phyloP scores from a whole-genome alignment of 2,329 filamentous ascomycete species.

The Helotiales sp. region DNA sequence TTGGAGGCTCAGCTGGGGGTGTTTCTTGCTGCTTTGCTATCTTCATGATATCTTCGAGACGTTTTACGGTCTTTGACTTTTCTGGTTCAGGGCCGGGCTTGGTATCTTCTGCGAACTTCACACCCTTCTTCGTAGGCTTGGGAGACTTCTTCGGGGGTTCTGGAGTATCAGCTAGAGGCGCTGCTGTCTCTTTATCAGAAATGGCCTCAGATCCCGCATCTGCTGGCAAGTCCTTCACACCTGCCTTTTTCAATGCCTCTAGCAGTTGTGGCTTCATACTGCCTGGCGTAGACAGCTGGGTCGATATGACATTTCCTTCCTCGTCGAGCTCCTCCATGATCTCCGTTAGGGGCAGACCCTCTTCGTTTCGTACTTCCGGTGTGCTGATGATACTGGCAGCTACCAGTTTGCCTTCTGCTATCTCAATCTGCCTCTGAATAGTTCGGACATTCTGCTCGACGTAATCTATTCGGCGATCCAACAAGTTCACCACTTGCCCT shows the following conservation, averaged over 20 bases:
- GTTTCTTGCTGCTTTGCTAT: conserved; percentile 60
- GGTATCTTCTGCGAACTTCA: conserved; percentile 67
- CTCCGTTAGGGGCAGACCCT: conserved; percentile 80
- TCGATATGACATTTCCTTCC: conserved; percentile 80
- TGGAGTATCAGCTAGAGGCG: neutral
- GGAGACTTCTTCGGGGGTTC: conserved; percentile 2
- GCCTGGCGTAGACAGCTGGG: conserved; percentile 68
- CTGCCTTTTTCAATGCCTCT: conserved; percentile 78
- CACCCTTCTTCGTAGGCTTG: conserved; percentile 57
- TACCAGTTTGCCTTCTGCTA: conserved; percentile 71
- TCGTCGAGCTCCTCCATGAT: conserved; percentile 94
- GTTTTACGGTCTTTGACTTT: conserved; percentile 41
- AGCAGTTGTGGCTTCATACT: conserved; percentile 70
- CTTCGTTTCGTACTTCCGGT: conserved; percentile 67
- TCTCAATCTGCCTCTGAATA: conserved; percentile 70
- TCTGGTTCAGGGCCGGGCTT: conserved; percentile 48
- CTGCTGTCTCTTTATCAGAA: neutral
- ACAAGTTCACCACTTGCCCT: conserved; percentile 68
- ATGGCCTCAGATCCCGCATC: neutral
- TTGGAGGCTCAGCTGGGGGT: conserved; percentile 46
- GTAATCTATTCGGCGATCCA: conserved; percentile 84
- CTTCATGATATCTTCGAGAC: conserved; percentile 61
- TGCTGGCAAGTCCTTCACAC: conserved; percentile 57
- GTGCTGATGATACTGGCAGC: conserved; percentile 64
- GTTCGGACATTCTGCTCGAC: conserved; percentile 80